Evolutionary conservation across 2,329 filamentous ascomycete genomes (phyloP).

Genomic region (Ceratocystis cubensis): DNA sequence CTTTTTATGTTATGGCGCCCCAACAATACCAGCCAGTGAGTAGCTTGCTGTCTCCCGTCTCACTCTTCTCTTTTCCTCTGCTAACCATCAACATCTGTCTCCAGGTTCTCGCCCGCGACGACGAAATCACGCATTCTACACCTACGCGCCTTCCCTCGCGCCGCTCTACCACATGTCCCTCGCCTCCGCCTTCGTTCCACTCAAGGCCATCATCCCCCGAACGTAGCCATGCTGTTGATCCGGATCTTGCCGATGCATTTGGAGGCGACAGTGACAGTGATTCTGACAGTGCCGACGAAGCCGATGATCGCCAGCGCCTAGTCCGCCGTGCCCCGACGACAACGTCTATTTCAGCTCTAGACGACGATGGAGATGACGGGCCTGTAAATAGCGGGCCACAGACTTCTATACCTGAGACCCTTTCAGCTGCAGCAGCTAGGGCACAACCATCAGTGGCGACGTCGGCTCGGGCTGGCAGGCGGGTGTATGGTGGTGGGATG

Average conservation of each 20-base stretch:
- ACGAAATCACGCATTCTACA: slow-evolving; percentile 32
- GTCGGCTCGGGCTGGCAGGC: neutral
- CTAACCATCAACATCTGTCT: slow-evolving; percentile 5
- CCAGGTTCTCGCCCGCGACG: slow-evolving; percentile 48
- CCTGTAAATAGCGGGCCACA: slow-evolving; percentile 22
- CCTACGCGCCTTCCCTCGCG: slow-evolving; percentile 28
- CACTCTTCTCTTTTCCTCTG: neutral
- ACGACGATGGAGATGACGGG: slow-evolving; percentile 18
- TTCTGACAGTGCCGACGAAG: slow-evolving; percentile 37
- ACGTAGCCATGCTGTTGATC: slow-evolving; percentile 45
- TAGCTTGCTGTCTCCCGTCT: neutral
- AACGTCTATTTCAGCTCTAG: slow-evolving; percentile 16
- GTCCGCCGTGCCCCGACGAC: slow-evolving; percentile 45
- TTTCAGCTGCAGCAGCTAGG: neutral
- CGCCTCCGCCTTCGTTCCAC: slow-evolving; percentile 72
- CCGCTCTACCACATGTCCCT: slow-evolving; percentile 38
- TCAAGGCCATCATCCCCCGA: slow-evolving; percentile 57
- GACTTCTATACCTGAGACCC: slow-evolving; percentile 16
- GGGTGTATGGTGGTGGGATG: slow-evolving; percentile 57
- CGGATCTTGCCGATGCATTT: slow-evolving; percentile 85
- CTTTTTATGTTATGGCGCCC: slow-evolving; percentile 12
- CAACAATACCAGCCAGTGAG: slow-evolving; percentile 20
- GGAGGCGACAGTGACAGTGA: slow-evolving; percentile 68
- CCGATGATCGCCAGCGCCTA: slow-evolving; percentile 73
- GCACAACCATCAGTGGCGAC: neutral